Conservation (phyloP, 148 eudicot species). For the Amaranthus cruentus region DNA sequence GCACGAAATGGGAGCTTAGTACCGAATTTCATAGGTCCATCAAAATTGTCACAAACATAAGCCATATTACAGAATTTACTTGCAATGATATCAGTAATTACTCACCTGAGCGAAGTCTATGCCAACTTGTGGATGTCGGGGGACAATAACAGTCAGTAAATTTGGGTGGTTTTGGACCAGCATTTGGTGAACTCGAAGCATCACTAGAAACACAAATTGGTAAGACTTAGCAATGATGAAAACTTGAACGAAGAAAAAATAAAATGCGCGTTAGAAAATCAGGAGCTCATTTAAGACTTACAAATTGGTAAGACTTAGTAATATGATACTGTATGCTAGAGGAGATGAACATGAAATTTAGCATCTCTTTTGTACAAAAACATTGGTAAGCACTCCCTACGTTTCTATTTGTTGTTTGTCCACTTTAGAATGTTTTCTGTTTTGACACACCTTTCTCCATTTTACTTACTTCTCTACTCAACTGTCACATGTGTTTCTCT, state of each 20-base stretch:
- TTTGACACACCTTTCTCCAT: too few relatives aligned
- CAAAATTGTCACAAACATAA: neutral
- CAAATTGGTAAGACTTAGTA: too few relatives aligned
- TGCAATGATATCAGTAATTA: conserved; percentile 2
- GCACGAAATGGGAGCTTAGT: neutral
- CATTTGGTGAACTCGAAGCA: conserved; percentile 57
- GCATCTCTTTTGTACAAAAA: too few relatives aligned
- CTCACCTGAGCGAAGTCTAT: conserved; percentile 54
- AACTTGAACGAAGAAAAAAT: neutral
- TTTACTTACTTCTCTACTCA: too few relatives aligned
- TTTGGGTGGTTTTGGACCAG: conserved; percentile 50
- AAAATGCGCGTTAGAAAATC: neutral
- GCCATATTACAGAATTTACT: neutral
- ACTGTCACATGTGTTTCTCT: too few relatives aligned
- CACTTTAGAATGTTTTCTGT: too few relatives aligned
- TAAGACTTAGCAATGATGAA: conserved; percentile 11
- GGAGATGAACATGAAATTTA: too few relatives aligned
- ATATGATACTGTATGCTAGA: too few relatives aligned
- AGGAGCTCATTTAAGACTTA: too few relatives aligned
- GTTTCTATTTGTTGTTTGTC: too few relatives aligned
- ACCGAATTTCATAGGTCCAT: neutral
- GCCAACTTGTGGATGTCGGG: conserved; percentile 76
- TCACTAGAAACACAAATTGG: conserved; percentile 42
- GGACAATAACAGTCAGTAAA: conserved; percentile 62
- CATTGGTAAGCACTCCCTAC: too few relatives aligned